Evolutionary conservation across 2,329 filamentous ascomycete species (phyloP).

Genomic region (Escovopsis sp.): DNA sequence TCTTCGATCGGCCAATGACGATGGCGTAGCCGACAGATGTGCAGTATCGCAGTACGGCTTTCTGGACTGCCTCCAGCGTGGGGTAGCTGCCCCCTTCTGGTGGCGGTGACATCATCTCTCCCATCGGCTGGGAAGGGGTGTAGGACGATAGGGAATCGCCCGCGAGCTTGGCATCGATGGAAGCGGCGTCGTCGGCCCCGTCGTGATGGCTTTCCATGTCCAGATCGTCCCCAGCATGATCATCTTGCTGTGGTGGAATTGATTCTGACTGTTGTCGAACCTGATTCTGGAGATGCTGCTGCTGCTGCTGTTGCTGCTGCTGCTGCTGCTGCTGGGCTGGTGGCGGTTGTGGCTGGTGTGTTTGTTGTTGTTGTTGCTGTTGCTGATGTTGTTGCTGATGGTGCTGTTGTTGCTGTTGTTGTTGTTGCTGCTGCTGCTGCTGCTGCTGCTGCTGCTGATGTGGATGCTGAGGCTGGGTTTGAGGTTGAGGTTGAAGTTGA

Average conservation of each 20-base stretch:
- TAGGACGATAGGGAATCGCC: slow-evolving; percentile 37
- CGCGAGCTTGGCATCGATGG: slow-evolving; percentile 30
- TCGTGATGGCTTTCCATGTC: slow-evolving; percentile 36
- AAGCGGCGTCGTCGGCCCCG: slow-evolving; percentile 27
- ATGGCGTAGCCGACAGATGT: slow-evolving; percentile 53
- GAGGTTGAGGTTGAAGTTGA: no score
- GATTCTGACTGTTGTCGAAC: slow-evolving; percentile 19
- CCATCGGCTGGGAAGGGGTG: slow-evolving; percentile 38
- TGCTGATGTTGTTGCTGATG: slow-evolving; percentile 11
- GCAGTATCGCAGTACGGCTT: slow-evolving; percentile 48
- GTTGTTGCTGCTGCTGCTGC: slow-evolving; percentile 10
- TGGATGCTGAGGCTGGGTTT: slow-evolving; percentile 2
- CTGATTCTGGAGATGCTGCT: slow-evolving; percentile 13
- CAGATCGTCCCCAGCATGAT: slow-evolving; percentile 32
- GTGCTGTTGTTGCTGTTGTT: slow-evolving; percentile 2
- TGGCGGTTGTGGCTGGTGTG: slow-evolving; percentile 11
- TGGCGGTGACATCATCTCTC: slow-evolving; percentile 44
- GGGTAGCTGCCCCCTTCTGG: slow-evolving; percentile 49
- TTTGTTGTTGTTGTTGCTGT: slow-evolving; percentile 12
- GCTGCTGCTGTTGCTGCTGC: slow-evolving; percentile 15
- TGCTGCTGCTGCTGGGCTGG: slow-evolving; percentile 11
- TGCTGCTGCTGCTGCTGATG: not conserved
- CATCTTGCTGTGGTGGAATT: slow-evolving; percentile 24
- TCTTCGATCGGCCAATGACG: slow-evolving; percentile 52
- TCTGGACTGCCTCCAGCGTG: slow-evolving; percentile 48